phyloP scores from a whole-genome alignment of 257 asterid genomes.

The Solanum pennellii region DNA sequence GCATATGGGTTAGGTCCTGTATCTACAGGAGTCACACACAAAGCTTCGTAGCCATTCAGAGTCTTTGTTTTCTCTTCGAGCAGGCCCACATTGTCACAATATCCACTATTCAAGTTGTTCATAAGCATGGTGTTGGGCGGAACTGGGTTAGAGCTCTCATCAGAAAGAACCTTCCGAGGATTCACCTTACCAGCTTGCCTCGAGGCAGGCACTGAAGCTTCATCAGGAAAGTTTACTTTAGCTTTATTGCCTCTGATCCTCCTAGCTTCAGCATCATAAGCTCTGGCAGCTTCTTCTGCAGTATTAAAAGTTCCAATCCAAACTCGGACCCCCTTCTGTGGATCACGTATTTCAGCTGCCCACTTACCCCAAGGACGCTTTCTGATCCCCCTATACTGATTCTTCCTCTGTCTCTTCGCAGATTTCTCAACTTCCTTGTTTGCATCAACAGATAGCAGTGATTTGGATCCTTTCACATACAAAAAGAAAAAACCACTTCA shows the following conservation, averaged over 20 bases:
- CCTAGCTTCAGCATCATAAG: conserved; percentile 20
- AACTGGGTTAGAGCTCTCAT: conserved; percentile 2
- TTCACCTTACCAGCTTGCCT: conserved; percentile 21
- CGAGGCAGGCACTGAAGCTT: conserved; percentile 16
- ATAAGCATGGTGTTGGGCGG: not conserved
- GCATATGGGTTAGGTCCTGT: conserved; percentile 21
- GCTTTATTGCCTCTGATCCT: conserved; percentile 24
- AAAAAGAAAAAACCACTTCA: not conserved
- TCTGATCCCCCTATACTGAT: conserved; percentile 19
- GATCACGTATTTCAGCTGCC: conserved; percentile 28
- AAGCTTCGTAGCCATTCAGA: conserved; percentile 20
- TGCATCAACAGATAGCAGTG: conserved; percentile 18
- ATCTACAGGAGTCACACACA: conserved; percentile 22
- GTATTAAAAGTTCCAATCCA: conserved; percentile 47
- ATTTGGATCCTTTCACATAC: not conserved
- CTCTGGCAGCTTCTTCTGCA: conserved; percentile 72
- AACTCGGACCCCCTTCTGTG: conserved; percentile 10
- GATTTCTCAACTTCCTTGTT: conserved; percentile 58
- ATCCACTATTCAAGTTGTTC: conserved; percentile 1
- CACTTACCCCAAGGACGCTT: conserved; percentile 31
- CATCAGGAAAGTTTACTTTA: conserved; percentile 19
- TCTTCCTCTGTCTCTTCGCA: conserved; percentile 24
- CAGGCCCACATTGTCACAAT: conserved; percentile 21
- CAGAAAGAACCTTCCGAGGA: conserved; percentile 16
- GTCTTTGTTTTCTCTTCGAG: conserved; percentile 49